These are phyloP conservation scores for Pseudohyphozyma bogoriensis DNA, from an alignment of 768 basidiomycete species.

Conservation along the genomic window DNA sequence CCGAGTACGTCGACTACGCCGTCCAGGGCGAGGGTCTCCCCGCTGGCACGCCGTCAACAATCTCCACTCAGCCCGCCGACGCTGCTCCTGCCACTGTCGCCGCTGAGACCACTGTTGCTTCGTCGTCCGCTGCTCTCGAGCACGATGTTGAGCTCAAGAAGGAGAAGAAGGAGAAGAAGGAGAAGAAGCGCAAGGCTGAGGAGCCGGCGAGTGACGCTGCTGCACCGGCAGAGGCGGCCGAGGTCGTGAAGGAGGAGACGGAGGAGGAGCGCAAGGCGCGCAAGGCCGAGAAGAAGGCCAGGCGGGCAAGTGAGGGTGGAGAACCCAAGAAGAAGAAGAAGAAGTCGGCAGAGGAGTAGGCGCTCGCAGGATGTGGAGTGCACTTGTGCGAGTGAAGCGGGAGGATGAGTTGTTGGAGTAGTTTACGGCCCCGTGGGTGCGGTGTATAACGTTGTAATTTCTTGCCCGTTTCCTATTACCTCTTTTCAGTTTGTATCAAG, in stretches of 20 bases:
- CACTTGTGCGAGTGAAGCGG: too few relatives aligned
- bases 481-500: too few relatives aligned
- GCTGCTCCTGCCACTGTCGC: conserved; percentile 14
- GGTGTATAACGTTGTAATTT: too few relatives aligned
- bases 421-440: too few relatives aligned
- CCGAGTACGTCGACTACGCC: conserved; percentile 81
- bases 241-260: conserved; percentile 35
- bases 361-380: too few relatives aligned
- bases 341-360: too few relatives aligned
- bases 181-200: conserved; percentile 41
- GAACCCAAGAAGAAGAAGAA: background rate
- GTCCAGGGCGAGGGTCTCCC: conserved; percentile 32
- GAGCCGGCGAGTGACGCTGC: conserved; percentile 45
- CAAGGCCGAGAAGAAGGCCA: background rate
- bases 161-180: conserved; percentile 39
- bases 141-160: conserved; percentile 36
- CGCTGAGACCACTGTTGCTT: conserved; percentile 32
- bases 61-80: conserved; percentile 25
- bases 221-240: conserved; percentile 41
- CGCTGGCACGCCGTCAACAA: conserved; percentile 4
- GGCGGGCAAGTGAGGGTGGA: background rate
- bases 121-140: conserved; percentile 31
- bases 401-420: too few relatives aligned
- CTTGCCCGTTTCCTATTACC: too few relatives aligned
- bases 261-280: background rate